Evolutionary conservation across 169 alveolate genomes (phyloP), one percentile per base, ranked within the genome.

Genomic region (Neospora caninum): DNA sequence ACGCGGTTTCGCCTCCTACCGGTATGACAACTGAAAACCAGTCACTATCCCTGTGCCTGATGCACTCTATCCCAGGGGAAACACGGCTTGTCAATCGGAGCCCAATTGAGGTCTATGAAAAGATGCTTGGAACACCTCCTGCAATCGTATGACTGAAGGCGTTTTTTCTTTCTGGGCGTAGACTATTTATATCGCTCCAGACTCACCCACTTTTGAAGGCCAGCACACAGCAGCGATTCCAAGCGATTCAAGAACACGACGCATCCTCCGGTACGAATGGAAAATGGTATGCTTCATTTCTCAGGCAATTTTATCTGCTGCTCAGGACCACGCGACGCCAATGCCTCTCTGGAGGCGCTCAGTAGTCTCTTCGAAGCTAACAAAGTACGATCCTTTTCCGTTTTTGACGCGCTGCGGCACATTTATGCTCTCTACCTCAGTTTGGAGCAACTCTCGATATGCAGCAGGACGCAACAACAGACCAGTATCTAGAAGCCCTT

Each of bases 381-480:
- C 92, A 87, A 49, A 42, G 92, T 87, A 43, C 2, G 45, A 42
- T 34, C 0, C 16, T 0, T 13, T 39, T 36, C 36, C 36, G 7
- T 83, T 22, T 18, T 83, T 39, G 25, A 25, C 0, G 91, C 67
- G 0, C 25, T 83, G 58, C 42, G 39, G 58, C 58, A 7, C 9
- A 83, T 10, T 83, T 42, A 20, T 45, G 91, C 34, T 1, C 31
- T 31, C 49, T n/a, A 4, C 36, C 2, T 34, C 18, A 89, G 93
- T 49, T 80, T 22, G 93, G 93, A 38, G 88, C 88, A 1, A 31
- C 70, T 42, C 93, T 89, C 6, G 93, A 69, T 31, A 42, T 54
- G 42, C 80, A 78, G 80, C 93, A 89, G 36, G 88, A 49, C n/a
- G 93, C 49, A n/a, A 41, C 88, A 10, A 42, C 88, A 38, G 43